Evolutionary conservation across 2,329 filamentous ascomycete genomes (phyloP).

Genomic region (Curvularia hawaiiensis): DNA sequence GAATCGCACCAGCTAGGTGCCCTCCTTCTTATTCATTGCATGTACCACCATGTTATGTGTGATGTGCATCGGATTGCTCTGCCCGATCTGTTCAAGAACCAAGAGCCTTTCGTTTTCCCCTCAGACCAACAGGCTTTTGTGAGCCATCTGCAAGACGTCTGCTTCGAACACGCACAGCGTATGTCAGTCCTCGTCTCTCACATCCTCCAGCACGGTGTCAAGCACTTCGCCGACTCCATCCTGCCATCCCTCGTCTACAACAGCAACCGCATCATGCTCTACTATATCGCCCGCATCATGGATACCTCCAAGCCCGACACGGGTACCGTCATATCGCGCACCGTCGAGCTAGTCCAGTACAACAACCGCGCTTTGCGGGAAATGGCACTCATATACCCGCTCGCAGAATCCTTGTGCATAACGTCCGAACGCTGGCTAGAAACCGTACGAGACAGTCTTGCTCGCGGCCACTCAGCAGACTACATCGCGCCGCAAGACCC

Average conservation of each 20-base stretch:
- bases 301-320: conserved; percentile 36
- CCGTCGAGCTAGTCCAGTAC: conserved; percentile 38
- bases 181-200: conserved; percentile 37
- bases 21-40: conserved; percentile 42
- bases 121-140: conserved; percentile 32
- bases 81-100: conserved; percentile 39
- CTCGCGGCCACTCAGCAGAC: conserved; percentile 32
- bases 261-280: conserved; percentile 43
- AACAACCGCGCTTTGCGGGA: conserved; percentile 39
- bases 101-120: conserved; percentile 38
- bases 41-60: conserved; percentile 43
- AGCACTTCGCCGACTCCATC: conserved; percentile 42
- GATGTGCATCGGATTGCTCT: conserved; percentile 41
- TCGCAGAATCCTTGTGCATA: conserved; percentile 38
- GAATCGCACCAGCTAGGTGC: conserved; percentile 41
- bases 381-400: conserved; percentile 40
- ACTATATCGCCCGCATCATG: conserved; percentile 39
- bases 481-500: conserved; percentile 40
- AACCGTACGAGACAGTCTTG: conserved; percentile 37
- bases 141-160: conserved; percentile 33
- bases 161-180: conserved; percentile 41
- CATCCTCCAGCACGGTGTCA: conserved; percentile 38
- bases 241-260: conserved; percentile 42
- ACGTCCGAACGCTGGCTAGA: conserved; percentile 41
- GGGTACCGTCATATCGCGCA: conserved; percentile 31